Evolutionary conservation across 1,139 yeast species (phyloP).

Genomic region (Yamadazyma mexicana): DNA sequence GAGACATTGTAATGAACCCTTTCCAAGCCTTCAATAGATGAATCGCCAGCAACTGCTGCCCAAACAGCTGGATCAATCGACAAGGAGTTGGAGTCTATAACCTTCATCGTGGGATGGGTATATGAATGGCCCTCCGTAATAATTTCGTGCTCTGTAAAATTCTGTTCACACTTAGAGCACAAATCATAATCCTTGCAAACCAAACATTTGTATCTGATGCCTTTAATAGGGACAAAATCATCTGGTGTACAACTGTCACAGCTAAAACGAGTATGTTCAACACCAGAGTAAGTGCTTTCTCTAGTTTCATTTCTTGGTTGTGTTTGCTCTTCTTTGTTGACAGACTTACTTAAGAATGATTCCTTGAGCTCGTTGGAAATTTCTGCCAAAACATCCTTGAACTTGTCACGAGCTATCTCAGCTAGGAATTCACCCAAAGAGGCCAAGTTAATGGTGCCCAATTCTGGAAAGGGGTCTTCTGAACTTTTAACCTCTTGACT

Average conservation of each 20-base stretch:
- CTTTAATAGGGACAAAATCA: slow-evolving; percentile 35
- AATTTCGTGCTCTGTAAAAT: slow-evolving; percentile 12
- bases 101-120: slow-evolving; percentile 34
- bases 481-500: too few relatives aligned
- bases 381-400: slow-evolving; percentile 14
- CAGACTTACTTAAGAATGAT: slow-evolving; percentile 5
- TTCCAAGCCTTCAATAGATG: slow-evolving; percentile 2
- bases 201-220: slow-evolving; percentile 54
- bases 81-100: slow-evolving; percentile 20
- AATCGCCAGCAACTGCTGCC: not conserved
- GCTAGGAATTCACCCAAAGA: slow-evolving; percentile 15
- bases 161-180: slow-evolving; percentile 50
- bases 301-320: not conserved
- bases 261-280: slow-evolving; percentile 22
- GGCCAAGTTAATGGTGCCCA: slow-evolving; percentile 8
- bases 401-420: slow-evolving; percentile 17
- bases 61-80: slow-evolving; percentile 8
- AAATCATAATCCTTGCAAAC: slow-evolving; percentile 58
- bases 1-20: slow-evolving; percentile 20
- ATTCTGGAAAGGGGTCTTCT: not conserved
- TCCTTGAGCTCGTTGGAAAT: slow-evolving; percentile 11
- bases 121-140: slow-evolving; percentile 20
- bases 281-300: not conserved
- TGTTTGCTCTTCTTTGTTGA: not conserved
- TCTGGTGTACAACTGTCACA: slow-evolving; percentile 47